Conservation (phyloP, 345 rosid species). For the Ricinus communis region DNA sequence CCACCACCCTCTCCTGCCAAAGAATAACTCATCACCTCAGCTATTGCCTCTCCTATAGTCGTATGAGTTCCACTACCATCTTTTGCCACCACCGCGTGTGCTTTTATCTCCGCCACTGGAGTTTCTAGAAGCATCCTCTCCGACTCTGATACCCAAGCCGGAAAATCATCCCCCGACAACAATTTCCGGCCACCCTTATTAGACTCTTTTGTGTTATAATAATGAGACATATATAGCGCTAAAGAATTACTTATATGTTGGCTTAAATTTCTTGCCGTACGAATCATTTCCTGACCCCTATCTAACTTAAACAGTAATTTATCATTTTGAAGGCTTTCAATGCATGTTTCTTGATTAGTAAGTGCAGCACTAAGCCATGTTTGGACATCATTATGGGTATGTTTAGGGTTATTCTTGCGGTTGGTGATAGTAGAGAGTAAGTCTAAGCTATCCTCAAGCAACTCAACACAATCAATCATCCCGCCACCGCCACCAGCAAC, state of each 20-base stretch:
- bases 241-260: constrained; percentile 34
- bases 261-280: constrained; percentile 37
- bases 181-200: constrained; percentile 12
- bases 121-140: constrained; percentile 50
- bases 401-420: neutral
- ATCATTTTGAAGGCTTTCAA: constrained; percentile 36
- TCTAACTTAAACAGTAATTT: constrained; percentile 5
- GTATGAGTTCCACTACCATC: constrained; percentile 59
- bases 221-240: constrained; percentile 27
- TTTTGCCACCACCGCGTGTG: constrained; percentile 49
- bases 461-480: constrained; percentile 46
- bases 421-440: constrained; percentile 36
- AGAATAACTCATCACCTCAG: constrained; percentile 11
- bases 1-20: constrained; percentile 16
- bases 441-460: constrained; percentile 49
- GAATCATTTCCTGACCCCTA: constrained; percentile 17
- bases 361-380: constrained; percentile 61
- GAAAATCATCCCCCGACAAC: constrained; percentile 21
- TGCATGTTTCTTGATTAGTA: constrained; percentile 56
- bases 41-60: constrained; percentile 43
- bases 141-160: constrained; percentile 29
- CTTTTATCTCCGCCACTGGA: constrained; percentile 36
- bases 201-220: neutral
- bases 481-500: constrained; percentile 4
- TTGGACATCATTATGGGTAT: constrained; percentile 33